Percentiles rank a stretch among this genome's conserved stretches.
Evolutionary conservation across 2,329 filamentous ascomycete genomes (phyloP).

Genomic region (Allantophomopsis cytisporea): DNA sequence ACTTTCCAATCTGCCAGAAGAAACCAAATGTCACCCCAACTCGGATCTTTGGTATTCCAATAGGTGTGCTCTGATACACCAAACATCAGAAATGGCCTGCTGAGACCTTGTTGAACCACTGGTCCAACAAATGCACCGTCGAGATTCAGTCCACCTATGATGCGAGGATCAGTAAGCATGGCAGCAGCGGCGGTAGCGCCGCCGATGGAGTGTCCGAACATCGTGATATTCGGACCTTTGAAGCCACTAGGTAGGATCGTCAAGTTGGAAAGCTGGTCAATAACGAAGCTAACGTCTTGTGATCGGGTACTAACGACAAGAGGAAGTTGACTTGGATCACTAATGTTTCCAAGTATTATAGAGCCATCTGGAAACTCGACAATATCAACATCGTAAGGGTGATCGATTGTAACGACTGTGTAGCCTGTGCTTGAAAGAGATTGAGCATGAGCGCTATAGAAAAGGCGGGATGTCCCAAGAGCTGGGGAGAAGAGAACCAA

Average conservation of each 20-base stretch:
- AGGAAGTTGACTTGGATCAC: conserved; percentile 3
- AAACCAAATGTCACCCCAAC: background rate
- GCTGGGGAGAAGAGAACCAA: conserved; percentile 20
- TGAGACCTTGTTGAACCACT: conserved; percentile 12
- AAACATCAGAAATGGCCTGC: conserved; percentile 15
- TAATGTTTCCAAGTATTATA: conserved; percentile 6
- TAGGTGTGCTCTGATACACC: conserved; percentile 13
- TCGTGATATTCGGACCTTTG: conserved; percentile 7
- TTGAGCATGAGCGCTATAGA: conserved; percentile 17
- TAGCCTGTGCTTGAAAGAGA: conserved; percentile 20
- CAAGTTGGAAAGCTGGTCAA: conserved; percentile 8
- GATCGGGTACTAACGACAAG: conserved; percentile 8
- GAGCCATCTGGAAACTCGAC: conserved; percentile 18
- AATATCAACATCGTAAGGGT: conserved; percentile 20
- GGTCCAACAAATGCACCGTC: conserved; percentile 21
- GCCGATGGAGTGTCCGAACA: conserved; percentile 21
- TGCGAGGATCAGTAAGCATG: conserved; percentile 16
- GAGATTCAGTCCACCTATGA: conserved; percentile 22
- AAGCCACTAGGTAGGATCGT: background rate
- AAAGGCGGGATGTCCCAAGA: conserved; percentile 13
- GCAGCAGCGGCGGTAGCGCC: conserved; percentile 19
- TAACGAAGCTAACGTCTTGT: conserved; percentile 12
- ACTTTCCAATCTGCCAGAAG: background rate
- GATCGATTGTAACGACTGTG: conserved; percentile 20
- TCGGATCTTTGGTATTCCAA: conserved; percentile 11